Evolutionary conservation across 768 basidiomycete species (phyloP), one percentile per base, ranked within the genome.

Genomic region (Basidioascus undulatus): DNA sequence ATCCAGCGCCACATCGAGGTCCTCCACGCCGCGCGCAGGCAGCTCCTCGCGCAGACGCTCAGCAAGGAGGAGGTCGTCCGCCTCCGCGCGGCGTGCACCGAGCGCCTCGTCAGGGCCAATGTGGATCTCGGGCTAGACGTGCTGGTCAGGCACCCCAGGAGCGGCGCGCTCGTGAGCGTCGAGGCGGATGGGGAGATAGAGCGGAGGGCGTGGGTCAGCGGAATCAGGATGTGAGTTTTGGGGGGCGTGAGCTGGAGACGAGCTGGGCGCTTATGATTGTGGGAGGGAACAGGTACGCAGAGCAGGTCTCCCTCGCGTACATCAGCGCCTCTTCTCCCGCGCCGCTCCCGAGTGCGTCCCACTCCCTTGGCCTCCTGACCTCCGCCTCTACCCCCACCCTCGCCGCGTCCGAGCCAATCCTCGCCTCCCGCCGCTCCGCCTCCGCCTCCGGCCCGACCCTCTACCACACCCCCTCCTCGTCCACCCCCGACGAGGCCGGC

Each of bases 81-180:
- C 33, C 65, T 94, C 53, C 68, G 83, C 42, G 68, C 73, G 40
- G 83, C 86, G 44, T 86, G 84, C 54, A 87, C 96, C 5, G 70
- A 69, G 13, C 66, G 79, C 42, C 69, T 96, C 5, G 86, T 89
- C 32, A 69, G 69, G 35, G 83, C 83, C 25, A 96, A 96, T 55
- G 66, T 94, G 43, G 74, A 78, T 3, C 89, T 96, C 55, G 80
- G 77, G 6, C 60, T 94, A 35, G 89, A 94, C 51, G 73, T 96
- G 45, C 86, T 96, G 50, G 87, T 96, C n/a, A 69, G 89, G 18
- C 84, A 94, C 62, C 80, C 87, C 23, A 73, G 70, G 2, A 82
- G 78, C 68, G 89, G 89, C 23, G 76, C 72, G 4, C 66, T 96
- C 19, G 80, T 86, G 26, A 76, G 75, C 3, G 77, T 35, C 1